Evolutionary conservation across 495 filamentous ascomycete species (phyloP), one percentile per base, ranked within the genome.

Genomic region (Xylaria venustula): DNA sequence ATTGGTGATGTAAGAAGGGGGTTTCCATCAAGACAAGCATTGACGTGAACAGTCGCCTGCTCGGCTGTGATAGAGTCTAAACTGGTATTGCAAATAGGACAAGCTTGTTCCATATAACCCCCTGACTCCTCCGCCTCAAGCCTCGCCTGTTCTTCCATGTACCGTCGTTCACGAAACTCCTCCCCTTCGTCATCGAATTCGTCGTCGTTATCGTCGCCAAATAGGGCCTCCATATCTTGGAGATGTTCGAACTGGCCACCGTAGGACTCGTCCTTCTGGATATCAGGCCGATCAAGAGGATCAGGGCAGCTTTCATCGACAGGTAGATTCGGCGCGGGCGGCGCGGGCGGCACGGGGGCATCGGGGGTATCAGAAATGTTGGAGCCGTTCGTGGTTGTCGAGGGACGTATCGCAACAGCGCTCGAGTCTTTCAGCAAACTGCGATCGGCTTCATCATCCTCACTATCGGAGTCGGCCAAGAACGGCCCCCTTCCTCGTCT

Each of bases 1-100:
- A 61, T 40, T 23, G 57, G 58, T 0, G 71, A 77, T 20, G 87
- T 60, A 7, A 83, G 80, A 47, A 80, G 75, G 14, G 86, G 80
- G 53, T 88, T 88, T 0, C 91, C 91, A 74, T 99, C 94, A 12
- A 99, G 77, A 75, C 94, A 99, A 37, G 85, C 83, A 70, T 99
- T 99, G 58, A 98, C 94, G 71, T 99, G 94, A 81, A 85, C 78
- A 76, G 73, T 75, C 23, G 76, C 76, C 71, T 86, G 81, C 51
- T 81, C 78, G 49, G 89, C 80, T 32, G 70, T 82, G 37, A 89
- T 68, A 2, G 85, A 85, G 2, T 67, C 75, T 17, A 96, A 72
- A 65, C 73, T 85, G 32, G 75, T 76, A 64, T 83, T 81, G 66
- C 93, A 97, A 44, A 97, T 84, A 1, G 93, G 93, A 75, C 93